These are phyloP conservation scores for Solanum gandarillasii DNA, from an alignment of 257 asterid species.

Conservation along the genomic window DNA sequence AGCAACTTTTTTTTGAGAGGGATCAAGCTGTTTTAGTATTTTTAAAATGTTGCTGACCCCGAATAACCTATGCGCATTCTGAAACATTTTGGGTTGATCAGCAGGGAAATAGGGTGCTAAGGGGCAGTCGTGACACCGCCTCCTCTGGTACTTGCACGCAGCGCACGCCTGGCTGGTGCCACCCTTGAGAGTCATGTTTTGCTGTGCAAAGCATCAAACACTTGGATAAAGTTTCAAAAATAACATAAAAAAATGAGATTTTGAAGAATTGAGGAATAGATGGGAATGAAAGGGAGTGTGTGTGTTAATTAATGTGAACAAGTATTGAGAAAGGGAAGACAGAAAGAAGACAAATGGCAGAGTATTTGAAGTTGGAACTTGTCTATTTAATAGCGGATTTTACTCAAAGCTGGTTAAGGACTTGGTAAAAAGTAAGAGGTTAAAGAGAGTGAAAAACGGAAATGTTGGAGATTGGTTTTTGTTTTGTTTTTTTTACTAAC, in stretches of 20 bases:
- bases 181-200: constrained; percentile 67
- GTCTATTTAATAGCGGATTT: constrained; percentile 21
- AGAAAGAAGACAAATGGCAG: constrained; percentile 15
- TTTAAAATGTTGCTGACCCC: constrained; percentile 72
- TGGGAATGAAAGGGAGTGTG: background rate
- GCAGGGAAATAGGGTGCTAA: constrained; percentile 88
- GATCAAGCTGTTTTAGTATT: constrained; percentile 45
- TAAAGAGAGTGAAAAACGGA: constrained; percentile 19
- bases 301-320: background rate
- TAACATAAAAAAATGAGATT: background rate
- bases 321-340: background rate
- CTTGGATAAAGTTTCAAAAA: background rate
- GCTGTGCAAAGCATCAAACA: constrained; percentile 1
- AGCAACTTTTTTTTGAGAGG: constrained; percentile 45
- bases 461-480: constrained; percentile 22
- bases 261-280: background rate
- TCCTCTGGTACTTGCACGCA: constrained; percentile 77
- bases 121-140: constrained; percentile 71
- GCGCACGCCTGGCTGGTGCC: constrained; percentile 95
- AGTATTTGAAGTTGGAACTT: background rate
- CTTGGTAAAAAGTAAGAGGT: constrained; percentile 32
- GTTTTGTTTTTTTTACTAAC: background rate
- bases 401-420: constrained; percentile 15
- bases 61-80: constrained; percentile 64
- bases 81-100: constrained; percentile 63